A percentile compares a stretch with the other conserved stretches of the same genome.
These are phyloP conservation scores for Trametes polyzona DNA, from an alignment of 1,284 basidiomycete species.

Conservation along the genomic window DNA sequence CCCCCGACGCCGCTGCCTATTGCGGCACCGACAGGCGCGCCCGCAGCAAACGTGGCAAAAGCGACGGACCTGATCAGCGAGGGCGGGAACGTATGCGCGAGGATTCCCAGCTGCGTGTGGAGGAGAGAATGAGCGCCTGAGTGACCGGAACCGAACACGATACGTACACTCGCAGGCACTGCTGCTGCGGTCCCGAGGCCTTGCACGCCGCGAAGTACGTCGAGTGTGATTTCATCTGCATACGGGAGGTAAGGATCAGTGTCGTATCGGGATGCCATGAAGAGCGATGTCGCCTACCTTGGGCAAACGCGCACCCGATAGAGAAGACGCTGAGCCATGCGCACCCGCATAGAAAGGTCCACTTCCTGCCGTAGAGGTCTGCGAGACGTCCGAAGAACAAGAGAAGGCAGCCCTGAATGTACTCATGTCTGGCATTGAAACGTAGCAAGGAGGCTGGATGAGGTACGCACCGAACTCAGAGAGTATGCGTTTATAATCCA, in stretches of 20 bases:
- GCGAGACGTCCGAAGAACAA: conserved; percentile 62
- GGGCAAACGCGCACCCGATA: conserved; percentile 46
- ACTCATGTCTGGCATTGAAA: neutral
- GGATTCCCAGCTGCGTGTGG: conserved; percentile 77
- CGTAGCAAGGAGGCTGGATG: too few species aligned
- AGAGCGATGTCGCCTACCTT: too few species aligned
- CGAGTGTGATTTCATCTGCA: conserved; percentile 57
- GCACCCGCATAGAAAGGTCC: conserved; percentile 53
- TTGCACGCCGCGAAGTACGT: conserved; percentile 70
- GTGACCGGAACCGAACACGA: too few species aligned
- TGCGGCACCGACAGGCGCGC: conserved; percentile 80
- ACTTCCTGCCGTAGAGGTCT: conserved; percentile 61
- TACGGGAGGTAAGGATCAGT: too few species aligned
- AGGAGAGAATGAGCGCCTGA: too few species aligned
- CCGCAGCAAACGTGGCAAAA: conserved; percentile 78
- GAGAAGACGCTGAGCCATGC: conserved; percentile 40
- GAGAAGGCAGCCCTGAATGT: conserved; percentile 57
- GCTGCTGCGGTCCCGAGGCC: conserved; percentile 72
- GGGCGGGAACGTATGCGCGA: conserved; percentile 76
- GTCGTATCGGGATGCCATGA: too few species aligned
- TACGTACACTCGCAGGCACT: conserved; percentile 68
- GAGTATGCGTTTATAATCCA: conserved; percentile 6
- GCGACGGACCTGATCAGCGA: conserved; percentile 69
- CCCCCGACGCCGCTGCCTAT: conserved; percentile 74
- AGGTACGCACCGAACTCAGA: neutral